Base-by-base conservation (phyloP, 2,329 filamentous ascomycete species). In the Capronia americana region DNA sequence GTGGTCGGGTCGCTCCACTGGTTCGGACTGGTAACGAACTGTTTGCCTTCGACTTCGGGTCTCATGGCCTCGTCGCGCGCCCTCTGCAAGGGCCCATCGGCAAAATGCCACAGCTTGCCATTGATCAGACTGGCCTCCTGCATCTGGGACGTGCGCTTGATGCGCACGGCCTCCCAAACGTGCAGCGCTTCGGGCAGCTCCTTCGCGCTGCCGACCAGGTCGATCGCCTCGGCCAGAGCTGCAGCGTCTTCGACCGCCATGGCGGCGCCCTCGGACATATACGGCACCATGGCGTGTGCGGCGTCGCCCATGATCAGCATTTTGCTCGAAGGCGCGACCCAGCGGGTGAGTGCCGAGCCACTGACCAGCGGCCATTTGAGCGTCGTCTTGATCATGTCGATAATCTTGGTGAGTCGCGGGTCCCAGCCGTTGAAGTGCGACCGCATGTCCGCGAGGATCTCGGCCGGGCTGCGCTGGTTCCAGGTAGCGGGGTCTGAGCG, bases 1-100 rank as follows among this genome's bases (percentile, higher is more conserved):
- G 81, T 83, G 0, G 77, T 72, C 0, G 80, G 81, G 71, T 84
- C 82, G 57, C 77, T 81, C 81, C 81, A 84, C 72, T 83, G 81
- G 61, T 84, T 84, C 0, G 81, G 74, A 54, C 81, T 84, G 46
- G 75, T 73, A 0, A 69, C 51, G 53, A 81, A 82, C 0, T 70
- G 72, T 12, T 66, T 56, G 0, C 79, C 79, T 14, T 78, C 72
- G 0, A 80, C 77, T 64, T 84, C 81, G 0, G 78, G 72, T 1
- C 64, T 34, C 79, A 82, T 82, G 0, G 77, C 79, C 6, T 64
- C 74, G 66, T 83, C 81, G 28, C 81, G 71, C 0, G 81, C 80
- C 64, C 74, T 55, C 70, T 83, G 81, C 50, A 76, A 67, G 0
- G 79, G 77, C 0, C 81, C 81, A 65, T 83, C 81, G 0, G 75